Base-by-base conservation (phyloP, 306 rosid species). In the Acacia acuminata region DNA sequence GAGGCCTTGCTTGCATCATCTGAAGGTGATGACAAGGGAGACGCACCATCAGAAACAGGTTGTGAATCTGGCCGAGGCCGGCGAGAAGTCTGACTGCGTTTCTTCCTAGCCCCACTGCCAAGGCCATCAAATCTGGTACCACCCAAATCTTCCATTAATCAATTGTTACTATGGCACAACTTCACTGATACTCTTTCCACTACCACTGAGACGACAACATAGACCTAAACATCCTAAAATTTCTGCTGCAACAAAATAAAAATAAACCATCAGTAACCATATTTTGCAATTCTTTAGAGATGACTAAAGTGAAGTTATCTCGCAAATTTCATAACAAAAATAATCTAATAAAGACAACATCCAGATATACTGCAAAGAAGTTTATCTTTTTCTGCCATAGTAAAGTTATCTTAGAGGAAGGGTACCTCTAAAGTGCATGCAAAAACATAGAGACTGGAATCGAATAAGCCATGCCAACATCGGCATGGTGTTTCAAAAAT, bases 1-100 rank as follows among this genome's bases (percentile, higher is more conserved):
- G 96, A 91, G 73, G 73, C 88, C 94, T 92, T 92, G 87, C 88
- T 84, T 38, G 79, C 85, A 83, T 92, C 96, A 42, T 96, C 99
- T 83, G 97, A 88, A 80, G 96, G 91, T 2, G 94, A 90, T 2
- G 95, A 93, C 66, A 87, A 77, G 12, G 96, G 85, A 19, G 92
- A 88, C 60, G 86, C 85, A 72, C 81, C 86, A 79, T 93, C 97
- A 10, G 78, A 81, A 71, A 77, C 78, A 76, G 90, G 89, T 71
- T 86, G 94, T 9, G 97, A 93, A 77, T 93, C 98, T 27, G 94
- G 92, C 11, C 91, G 92, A 60, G 38, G 98, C 76, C 97, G 88
- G 55, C 98, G 97, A 12, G 84, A 93, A 65, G 94, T 90, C 67
- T 89, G 99, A 84, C 91, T 93, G 82, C 99, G 94, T 86, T 91